Evolutionary conservation across 129 eudicot genomes (phyloP), one percentile per base, ranked within the genome.

Genomic region (Tagetes patula): DNA sequence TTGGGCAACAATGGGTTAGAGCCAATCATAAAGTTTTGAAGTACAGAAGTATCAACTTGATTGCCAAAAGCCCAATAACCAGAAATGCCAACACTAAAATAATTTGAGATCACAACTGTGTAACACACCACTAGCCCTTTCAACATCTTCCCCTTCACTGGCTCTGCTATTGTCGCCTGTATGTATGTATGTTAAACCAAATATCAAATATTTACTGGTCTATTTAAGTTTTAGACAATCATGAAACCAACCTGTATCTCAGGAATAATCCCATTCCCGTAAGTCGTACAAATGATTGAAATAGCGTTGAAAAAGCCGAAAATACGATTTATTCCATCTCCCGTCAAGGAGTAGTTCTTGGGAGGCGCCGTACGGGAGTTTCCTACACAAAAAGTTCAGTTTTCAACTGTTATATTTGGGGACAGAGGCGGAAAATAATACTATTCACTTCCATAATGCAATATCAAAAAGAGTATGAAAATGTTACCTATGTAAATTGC

Each of bases 21-120:
- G 54, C 86, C 76, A 33, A 71, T 78, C 84, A 85, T 76, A 59
- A 90, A 90, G 62, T 85, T 87, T 27, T 80, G 81, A 43, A 90
- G 90, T 71, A 90, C 82, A 3, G 87, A 83, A 13, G 78, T 62
- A 13, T 77, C 70, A 31, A 89, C 78, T 47, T 85, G 79, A 71
- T 90, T 90, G 68, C 96, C 96, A 52, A 90, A 90, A 39, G 93
- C 93, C 96, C 96, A 90, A 71, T 85, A 90, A 1, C 96, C 96
- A 50, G 96, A 90, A 6, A 90, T 77, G 38, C 87, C 93, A 38
- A 90, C 96, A 50, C 93, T 87, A 73, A 83, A 90, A 66, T 83
- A 90, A 6, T 85, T 85, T 5, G 89, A 73, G 10, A 87, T 71
- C 70, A 90, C 87, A 37, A 90, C 89, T 14, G 88, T 13, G 33